Conservation (phyloP, 2,329 filamentous ascomycete species). For the Apiospora aurea region DNA sequence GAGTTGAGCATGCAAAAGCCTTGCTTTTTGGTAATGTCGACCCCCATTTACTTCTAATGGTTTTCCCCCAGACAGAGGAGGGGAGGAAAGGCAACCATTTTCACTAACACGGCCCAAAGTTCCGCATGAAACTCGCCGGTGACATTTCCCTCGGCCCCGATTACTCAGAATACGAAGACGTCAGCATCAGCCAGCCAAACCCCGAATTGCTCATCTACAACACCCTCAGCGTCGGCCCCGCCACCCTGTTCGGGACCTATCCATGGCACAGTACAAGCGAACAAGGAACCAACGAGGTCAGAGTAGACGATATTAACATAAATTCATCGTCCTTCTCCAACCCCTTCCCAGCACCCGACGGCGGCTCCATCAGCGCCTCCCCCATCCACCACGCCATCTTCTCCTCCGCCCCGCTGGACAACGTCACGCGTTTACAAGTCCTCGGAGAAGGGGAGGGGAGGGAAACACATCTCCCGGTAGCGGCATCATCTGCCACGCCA, state of each 20-base stretch:
- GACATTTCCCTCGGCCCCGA: constrained; percentile 2
- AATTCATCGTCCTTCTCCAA: background rate
- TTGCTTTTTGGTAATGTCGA: constrained; percentile 20
- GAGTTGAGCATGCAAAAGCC: constrained; percentile 9
- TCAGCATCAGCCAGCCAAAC: background rate
- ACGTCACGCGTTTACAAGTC: background rate
- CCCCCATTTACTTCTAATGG: background rate
- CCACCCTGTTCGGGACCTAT: constrained; percentile 16
- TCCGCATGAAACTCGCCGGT: constrained; percentile 22
- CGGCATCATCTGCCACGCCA: background rate
- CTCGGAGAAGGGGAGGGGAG: background rate
- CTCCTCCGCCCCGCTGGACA: background rate
- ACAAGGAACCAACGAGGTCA: background rate
- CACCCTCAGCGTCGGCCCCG: background rate
- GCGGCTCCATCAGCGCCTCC: background rate
- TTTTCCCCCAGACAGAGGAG: background rate
- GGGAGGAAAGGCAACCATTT: too few species aligned
- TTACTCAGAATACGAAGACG: background rate
- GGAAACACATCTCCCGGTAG: background rate
- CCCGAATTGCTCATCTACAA: constrained; percentile 23
- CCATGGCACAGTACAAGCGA: background rate
- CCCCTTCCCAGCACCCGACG: background rate
- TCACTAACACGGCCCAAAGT: background rate
- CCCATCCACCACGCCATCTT: background rate
- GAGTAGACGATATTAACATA: background rate